Base-by-base conservation (phyloP, 2,329 filamentous ascomycete species). In the Xylariaceae sp. region DNA sequence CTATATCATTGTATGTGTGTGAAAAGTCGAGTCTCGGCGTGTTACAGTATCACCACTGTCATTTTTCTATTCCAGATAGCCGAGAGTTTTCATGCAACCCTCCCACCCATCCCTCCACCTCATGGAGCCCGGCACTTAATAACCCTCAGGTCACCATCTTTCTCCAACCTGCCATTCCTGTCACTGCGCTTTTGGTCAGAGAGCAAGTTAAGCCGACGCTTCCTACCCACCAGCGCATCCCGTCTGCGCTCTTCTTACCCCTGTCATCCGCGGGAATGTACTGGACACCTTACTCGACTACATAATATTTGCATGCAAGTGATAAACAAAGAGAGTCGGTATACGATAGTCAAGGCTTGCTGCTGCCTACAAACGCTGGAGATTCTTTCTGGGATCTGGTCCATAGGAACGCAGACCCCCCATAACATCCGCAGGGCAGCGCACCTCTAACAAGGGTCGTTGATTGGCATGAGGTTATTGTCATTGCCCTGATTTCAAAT, bases 131-230 rank as follows among this genome's bases (percentile, higher is more conserved):
- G 51, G 50, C 39, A 51, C 23, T 48, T 58, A 18, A 30, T 51
- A 52, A 51, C 15, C 47, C 55, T 55, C 34, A 35, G 34, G 51
- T 18, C 39, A 48, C 18, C 17, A 42, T 53, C 15, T 30, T 30
- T 30, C 23, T 47, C 50, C 11, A 30, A 49, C 7, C 18, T 34
- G 23, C 9, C 17, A n/a, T 6, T 45, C 42, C 37, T 42, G 37
- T 45, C 13, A 18, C n/a, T 13, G n/a, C 13, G 37, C 51, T 47
- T 15, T 49, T 42, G 11, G 50, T 51, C 53, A 48, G 48, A 53
- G 48, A 55, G 61, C 53, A 58, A 54, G 55, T 61, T 42, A 56
- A 58, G 55, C 47, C 58, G 53, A 62, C 49, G 54, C 55, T 45
- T 54, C 58, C 39, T 49, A 17, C 44, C 42, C 23, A 35, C 51